A percentile compares a stretch with the other conserved stretches of the same genome.
Evolutionary conservation across 345 rosid genomes (phyloP).

Genomic region (Schrenkiella parvula): DNA sequence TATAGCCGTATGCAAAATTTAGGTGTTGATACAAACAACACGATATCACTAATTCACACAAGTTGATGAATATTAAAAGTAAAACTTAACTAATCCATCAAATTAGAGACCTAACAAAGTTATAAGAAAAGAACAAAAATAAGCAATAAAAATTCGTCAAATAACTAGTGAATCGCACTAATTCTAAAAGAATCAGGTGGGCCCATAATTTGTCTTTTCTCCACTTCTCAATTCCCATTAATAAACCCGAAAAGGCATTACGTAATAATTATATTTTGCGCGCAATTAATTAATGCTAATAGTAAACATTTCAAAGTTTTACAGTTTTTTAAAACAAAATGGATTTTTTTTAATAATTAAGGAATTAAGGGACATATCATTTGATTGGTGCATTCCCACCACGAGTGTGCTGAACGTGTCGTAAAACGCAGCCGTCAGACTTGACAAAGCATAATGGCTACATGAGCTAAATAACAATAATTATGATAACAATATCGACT

Average conservation of each 20-base stretch:
- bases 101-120: background rate
- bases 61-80: background rate
- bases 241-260: slow-evolving; percentile 26
- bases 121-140: background rate
- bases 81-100: slow-evolving; percentile 3
- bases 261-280: slow-evolving; percentile 20
- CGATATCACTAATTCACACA: background rate
- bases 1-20: background rate
- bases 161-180: slow-evolving; percentile 28
- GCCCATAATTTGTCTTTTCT: slow-evolving; percentile 16
- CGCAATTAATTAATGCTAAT: background rate
- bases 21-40: background rate
- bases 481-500: too few relatives aligned
- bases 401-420: slow-evolving; percentile 21
- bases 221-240: slow-evolving; percentile 28
- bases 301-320: background rate
- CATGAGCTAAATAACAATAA: background rate
- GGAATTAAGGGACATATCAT: background rate
- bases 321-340: background rate
- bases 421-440: slow-evolving; percentile 11
- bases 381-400: slow-evolving; percentile 35
- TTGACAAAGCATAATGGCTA: slow-evolving; percentile 4
- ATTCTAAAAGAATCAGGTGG: slow-evolving; percentile 17
- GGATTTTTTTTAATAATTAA: background rate
- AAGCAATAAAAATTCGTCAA: background rate